Conservation (phyloP, 495 filamentous ascomycete species). For the Penicillium crystallinum region DNA sequence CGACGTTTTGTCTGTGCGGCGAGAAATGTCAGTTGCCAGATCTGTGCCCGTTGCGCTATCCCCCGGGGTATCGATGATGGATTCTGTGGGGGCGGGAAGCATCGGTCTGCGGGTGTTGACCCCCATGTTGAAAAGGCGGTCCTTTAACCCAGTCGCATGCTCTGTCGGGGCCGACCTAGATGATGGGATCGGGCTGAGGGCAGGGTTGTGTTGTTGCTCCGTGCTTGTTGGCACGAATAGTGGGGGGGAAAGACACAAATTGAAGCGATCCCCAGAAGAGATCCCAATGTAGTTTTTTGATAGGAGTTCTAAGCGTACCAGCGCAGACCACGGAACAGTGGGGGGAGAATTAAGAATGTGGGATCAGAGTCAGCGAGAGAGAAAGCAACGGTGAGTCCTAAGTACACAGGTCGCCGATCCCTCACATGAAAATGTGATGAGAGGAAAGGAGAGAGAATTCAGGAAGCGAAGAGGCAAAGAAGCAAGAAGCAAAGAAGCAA, state of each 20-base stretch:
- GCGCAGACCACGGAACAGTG: constrained; percentile 21
- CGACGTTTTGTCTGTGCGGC: constrained; percentile 71
- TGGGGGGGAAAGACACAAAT: constrained; percentile 11
- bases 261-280: neutral
- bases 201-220: constrained; percentile 11
- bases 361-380: constrained; percentile 5
- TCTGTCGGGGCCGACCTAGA: constrained; percentile 11
- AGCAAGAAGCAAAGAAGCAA: neutral
- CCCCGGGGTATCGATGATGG: constrained; percentile 56
- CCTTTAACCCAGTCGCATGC: constrained; percentile 31
- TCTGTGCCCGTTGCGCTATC: constrained; percentile 63
- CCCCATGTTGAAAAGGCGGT: constrained; percentile 56
- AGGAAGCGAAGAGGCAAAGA: constrained; percentile 10
- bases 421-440: constrained; percentile 17
- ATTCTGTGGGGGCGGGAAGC: constrained; percentile 75
- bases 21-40: constrained; percentile 71
- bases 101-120: constrained; percentile 63
- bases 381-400: constrained; percentile 17
- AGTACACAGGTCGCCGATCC: constrained; percentile 19
- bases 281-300: neutral
- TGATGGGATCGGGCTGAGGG: constrained; percentile 17
- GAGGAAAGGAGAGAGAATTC: constrained; percentile 3
- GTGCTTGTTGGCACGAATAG: constrained; percentile 16
- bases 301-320: constrained; percentile 24
- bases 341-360: constrained; percentile 8